phyloP scores from a whole-genome alignment of 2,329 filamentous ascomycete genomes.

The Aspergillus viridinutans region DNA sequence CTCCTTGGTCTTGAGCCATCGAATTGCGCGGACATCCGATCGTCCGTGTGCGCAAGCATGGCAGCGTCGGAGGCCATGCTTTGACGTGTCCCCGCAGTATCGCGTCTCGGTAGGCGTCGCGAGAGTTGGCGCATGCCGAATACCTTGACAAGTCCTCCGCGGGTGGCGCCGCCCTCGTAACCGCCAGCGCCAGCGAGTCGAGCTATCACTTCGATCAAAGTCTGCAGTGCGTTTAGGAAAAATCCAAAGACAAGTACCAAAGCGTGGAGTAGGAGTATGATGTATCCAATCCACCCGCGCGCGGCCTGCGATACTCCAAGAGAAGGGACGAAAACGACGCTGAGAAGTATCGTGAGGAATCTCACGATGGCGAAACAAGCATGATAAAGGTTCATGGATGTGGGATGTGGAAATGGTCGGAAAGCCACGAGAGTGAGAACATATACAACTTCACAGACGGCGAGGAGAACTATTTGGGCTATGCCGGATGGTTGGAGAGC shows the following conservation, averaged over 20 bases:
- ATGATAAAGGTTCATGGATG: conserved; percentile 97
- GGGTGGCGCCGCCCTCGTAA: conserved; percentile 64
- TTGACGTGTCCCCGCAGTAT: conserved; percentile 63
- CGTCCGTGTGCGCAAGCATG: conserved; percentile 69
- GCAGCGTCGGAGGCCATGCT: conserved; percentile 79
- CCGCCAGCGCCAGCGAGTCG: conserved; percentile 78
- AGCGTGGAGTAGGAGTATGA: conserved; percentile 80
- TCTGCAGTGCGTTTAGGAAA: conserved; percentile 86
- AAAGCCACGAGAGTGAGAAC: conserved; percentile 85
- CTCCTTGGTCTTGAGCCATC: conserved; percentile 54
- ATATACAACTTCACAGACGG: conserved; percentile 89
- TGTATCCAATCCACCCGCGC: conserved; percentile 94
- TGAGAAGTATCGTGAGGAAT: conserved; percentile 69
- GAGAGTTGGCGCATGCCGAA: conserved; percentile 89
- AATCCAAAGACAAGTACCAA: conserved; percentile 86
- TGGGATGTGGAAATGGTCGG: conserved; percentile 81
- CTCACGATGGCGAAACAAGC: conserved; percentile 76
- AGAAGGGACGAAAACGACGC: conserved; percentile 79
- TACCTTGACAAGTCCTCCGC: conserved; percentile 79
- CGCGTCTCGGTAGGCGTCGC: conserved; percentile 62
- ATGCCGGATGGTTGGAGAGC: conserved; percentile 90
- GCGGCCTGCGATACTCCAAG: conserved; percentile 72
- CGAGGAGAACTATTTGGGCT: conserved; percentile 84
- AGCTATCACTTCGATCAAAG: conserved; percentile 81
- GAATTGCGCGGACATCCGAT: conserved; percentile 57